Evolutionary conservation across 805 yeast species (phyloP), one percentile per base, ranked within the genome.

Genomic region (Ogataea angusta): DNA sequence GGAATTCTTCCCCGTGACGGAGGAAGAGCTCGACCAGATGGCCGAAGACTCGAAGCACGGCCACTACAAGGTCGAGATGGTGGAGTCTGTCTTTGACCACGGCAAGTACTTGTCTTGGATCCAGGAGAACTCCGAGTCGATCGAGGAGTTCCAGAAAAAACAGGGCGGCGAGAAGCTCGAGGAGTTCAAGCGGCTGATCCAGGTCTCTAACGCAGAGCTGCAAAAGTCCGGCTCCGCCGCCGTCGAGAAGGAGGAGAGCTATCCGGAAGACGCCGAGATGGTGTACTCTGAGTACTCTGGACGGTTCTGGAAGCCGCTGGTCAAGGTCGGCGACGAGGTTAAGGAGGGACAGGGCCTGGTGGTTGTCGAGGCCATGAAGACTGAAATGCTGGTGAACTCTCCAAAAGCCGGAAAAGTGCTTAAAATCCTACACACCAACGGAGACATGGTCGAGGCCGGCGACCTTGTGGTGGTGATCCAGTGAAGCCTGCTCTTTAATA

Each of bases 301-400:
- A 41, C 75, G 98, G 52, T 89, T 85, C 74, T 91, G 99, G 99
- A 91, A 93, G 64, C 78, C 95, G 1, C 67, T 89, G 50, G 95
- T 84, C 21, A 66, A 72, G 42, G 90, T 75, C 33, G 96, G 96
- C 17, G 93, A 85, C 53, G 64, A 49, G 5, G 95, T 91, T 19
- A 66, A 69, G 38, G 73, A 67, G 34, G 95, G 90, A 24, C 91
- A 87, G 53, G 88, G 88, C 4, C 70, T 91, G 46, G 76, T 91
- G 50, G 88, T 93, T 28, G 86, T 91, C 39, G 99, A 91, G 65
- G 98, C 99, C 40, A 91, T 91, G 99, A 91, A 91, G 72, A 93
- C 98, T 0, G 99, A 91, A 66, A 91, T 91, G 97, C 76, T 79
- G 36, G 95, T 91, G 25, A 70, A 65, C 40, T 79, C 97, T 15